Evolutionary conservation across 352 stramenopile species (phyloP).

Genomic region (Globisporangium heterothallicum): DNA sequence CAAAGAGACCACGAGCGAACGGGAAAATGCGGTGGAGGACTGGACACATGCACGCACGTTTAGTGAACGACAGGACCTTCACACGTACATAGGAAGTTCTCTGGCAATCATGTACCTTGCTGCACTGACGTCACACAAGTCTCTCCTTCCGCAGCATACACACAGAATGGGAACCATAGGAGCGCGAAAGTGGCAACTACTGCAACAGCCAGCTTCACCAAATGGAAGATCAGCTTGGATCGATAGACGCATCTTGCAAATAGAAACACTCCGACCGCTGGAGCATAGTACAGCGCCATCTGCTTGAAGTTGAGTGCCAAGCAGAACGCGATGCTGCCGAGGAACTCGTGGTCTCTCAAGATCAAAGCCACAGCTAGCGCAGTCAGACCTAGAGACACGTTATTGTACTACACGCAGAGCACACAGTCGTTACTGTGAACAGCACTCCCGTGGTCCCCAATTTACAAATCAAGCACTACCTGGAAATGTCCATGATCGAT

Average conservation of each 20-base stretch:
- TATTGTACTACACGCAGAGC: conserved; percentile 89
- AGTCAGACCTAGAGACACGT: conserved; percentile 93
- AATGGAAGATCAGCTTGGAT: conserved; percentile 37
- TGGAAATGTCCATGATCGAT: conserved; percentile 99
- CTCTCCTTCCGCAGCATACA: conserved; percentile 30
- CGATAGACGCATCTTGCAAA: conserved; percentile 83
- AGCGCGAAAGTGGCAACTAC: conserved; percentile 88
- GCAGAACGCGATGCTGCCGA: conserved; percentile 85
- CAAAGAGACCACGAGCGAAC: conserved; percentile 94
- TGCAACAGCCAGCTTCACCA: conserved; percentile 73
- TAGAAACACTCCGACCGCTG: conserved; percentile 92
- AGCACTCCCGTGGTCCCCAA: not conserved
- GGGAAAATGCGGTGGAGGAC: conserved; percentile 94
- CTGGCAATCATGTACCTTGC: conserved; percentile 44
- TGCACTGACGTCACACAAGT: conserved; percentile 52
- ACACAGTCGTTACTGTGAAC: not conserved
- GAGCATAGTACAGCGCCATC: conserved; percentile 98
- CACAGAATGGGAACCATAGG: conserved; percentile 90
- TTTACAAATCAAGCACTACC: conserved; percentile 21
- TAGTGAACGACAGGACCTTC: not conserved
- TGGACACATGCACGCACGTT: no score
- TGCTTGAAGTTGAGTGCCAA: conserved; percentile 98
- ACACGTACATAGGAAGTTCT: not conserved
- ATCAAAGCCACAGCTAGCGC: conserved; percentile 66
- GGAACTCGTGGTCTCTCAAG: conserved; percentile 66